Base-by-base conservation (phyloP, 2,329 filamentous ascomycete species). In the Alternaria angustiovoidea region DNA sequence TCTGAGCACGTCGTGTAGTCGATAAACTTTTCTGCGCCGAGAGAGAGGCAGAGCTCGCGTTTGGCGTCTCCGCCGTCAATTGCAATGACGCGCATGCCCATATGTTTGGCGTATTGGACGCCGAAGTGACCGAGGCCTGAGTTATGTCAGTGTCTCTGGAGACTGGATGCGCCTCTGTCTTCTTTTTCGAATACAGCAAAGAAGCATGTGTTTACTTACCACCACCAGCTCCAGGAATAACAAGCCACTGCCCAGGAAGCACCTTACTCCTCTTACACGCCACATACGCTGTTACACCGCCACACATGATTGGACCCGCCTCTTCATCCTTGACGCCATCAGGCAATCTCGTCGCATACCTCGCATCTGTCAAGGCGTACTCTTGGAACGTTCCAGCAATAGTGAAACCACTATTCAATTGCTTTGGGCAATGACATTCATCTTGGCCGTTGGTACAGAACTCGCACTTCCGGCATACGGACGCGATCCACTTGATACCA, bases 391-490 rank as follows among this genome's bases (percentile, higher is more conserved):
- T 79, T 11, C 82, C 82, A 57, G 77, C 67, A 28, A 71, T 71
- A 4, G 73, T 78, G 54, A 81, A 79, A 61, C 93, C 94, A 0
- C 92, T 95, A 41, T 96, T 86, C 32, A 86, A 80, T 28, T 91
- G 75, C 65, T 82, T 77, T 1, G 77, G 68, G 65, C 81, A 83
- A 64, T 79, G 80, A n/a, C 60, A 82, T 71, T 83, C 81, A 38
- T 71, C 74, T 24, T 81, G 81, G 2, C 88, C 85, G 75, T 90
- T 79, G 70, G 81, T 88, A 83, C 94, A 97, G 85, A 91, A 96
- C 68, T 88, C 85, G 82, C 94, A 97, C 65, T 84, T 80, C 61
- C 95, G 84, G 80, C 94, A 97, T 39, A 91, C 89, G 65, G 91
- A 91, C 78, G 96, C 94, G 75, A 96, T 84, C 93, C 93, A 97